Evolutionary conservation across 164 flowering plant species (phyloP), one percentile per base, ranked within the genome.

Genomic region (Stephania yunnanensis): DNA sequence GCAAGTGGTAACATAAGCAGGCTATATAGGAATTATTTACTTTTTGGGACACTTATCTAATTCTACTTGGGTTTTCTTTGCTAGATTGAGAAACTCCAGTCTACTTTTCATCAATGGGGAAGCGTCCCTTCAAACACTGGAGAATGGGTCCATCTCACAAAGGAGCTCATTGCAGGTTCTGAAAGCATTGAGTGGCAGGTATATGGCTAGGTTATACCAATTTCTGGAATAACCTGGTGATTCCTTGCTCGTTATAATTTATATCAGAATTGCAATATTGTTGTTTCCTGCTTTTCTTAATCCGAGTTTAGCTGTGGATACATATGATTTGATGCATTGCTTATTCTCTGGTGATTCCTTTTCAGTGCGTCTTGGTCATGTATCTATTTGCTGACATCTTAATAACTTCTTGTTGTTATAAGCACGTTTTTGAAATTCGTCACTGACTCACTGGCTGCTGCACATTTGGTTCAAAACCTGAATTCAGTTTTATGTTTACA

Each of bases 161-260:
- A 87, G 80, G 95, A 88, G 84, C 83, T 94, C 44, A 83, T 89
- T 78, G 80, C 87, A 71, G 52, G 80, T 46, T 92, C 93, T 79
- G 95, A 90, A 73, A 94, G 98, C 90, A 90, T 92, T 77, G 89
- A 86, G 75, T 94, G 98, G 98, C 98, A 94, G 95, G 98, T 93
- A 53, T 46, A 20, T 45, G 53, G 29, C 50, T 8, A 17, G 69
- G 45, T 52, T 30, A 17, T 48, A 73, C 11, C 46, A 42, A 12
- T 58, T 73, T 20, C 9, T 42, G 46, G 29, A 69, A n/a, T n/a
- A n/a, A n/a, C n/a, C n/a, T n/a, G n/a, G n/a, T n/a, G n/a, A n/a
- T 53, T 13, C 44, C 45, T 12, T 13, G 53, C 15, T 52, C 15
- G 6, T 53, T 36, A 50, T 17, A 19, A 20, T 13, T 53, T 36